Evolutionary conservation across 768 basidiomycete species (phyloP), one percentile per base, ranked within the genome.

Genomic region (Kwoniella sp.): DNA sequence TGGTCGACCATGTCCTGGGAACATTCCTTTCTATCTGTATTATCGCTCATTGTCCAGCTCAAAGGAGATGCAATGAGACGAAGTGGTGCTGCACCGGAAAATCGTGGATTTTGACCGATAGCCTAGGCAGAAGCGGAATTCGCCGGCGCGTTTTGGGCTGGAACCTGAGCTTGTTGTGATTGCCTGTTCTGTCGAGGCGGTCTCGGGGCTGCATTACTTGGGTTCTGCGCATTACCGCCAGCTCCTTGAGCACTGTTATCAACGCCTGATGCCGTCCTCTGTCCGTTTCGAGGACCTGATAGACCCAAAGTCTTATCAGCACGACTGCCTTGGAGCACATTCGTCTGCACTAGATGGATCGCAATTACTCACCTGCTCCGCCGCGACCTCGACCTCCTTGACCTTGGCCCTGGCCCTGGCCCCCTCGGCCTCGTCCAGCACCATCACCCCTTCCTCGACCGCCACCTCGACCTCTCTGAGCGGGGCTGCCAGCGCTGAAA

Each of bases 361-460:
- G n/a, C n/a, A n/a, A n/a, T n/a, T n/a, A 53, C 63, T 65, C 23
- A 65, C 63, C 57, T 2, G 57, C 11, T 55, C 58, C 65, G 26
- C 65, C 65, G 8, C 58, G 25, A 45, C 65, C 65, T 61, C 58
- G 51, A 41, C 11, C 23, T 41, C 65, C 65, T 61, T 52, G 51
- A 41, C 11, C 23, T 41, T 47, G 52, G 20, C 38, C 38, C 25
- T 47, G 52, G 3, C 62, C 26, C 37, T 61, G 38, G 26, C 63
- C 65, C 28, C 54, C 58, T 29, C 53, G 22, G 4, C 64, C 52
- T 47, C 64, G 17, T 34, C 26, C 41, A 47, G 25, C 41, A 29
- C 23, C 52, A 20, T 55, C 53, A 37, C 56, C 58, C n/a, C 63
- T 22, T 37, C 57, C 54, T 23, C 58, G 13, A n/a, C 41, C 37